These are phyloP conservation scores for Pleurotus sapidus DNA, from an alignment of 768 basidiomycete genomes.

Conservation along the genomic window DNA sequence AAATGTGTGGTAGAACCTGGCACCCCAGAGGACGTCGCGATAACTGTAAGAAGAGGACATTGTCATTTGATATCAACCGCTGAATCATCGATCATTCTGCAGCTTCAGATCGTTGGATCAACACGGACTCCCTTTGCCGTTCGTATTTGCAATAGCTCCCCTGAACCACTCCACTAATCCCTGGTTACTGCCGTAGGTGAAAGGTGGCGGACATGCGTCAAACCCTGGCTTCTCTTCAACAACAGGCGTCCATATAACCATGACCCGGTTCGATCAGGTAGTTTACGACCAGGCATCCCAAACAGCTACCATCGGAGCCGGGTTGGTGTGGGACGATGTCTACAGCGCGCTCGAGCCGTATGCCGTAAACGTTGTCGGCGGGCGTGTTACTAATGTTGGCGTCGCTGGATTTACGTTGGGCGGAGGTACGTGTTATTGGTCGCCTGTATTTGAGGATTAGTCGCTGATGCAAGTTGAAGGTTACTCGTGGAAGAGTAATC, in stretches of 20 bases:
- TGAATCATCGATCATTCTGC: neutral
- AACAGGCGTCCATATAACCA: slow-evolving; percentile 53
- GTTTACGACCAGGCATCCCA: slow-evolving; percentile 34
- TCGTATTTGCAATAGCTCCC: neutral
- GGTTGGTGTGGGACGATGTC: slow-evolving; percentile 64
- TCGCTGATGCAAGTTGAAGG: slow-evolving; percentile 26
- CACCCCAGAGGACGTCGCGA: slow-evolving; percentile 45
- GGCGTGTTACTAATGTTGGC: slow-evolving; percentile 54
- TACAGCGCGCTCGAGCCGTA: slow-evolving; percentile 49
- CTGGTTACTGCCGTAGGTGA: slow-evolving; percentile 37
- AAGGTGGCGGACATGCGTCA: slow-evolving; percentile 57
- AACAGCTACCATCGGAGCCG: slow-evolving; percentile 41
- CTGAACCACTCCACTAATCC: neutral
- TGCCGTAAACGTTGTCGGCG: slow-evolving; percentile 56
- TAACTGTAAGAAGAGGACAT: slow-evolving; percentile 33
- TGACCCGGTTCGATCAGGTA: slow-evolving; percentile 46
- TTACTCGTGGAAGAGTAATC: slow-evolving; percentile 64
- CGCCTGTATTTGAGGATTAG: neutral
- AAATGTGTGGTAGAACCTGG: slow-evolving; percentile 60
- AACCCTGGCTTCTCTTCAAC: slow-evolving; percentile 63
- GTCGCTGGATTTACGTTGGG: slow-evolving; percentile 59
- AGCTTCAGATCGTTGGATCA: slow-evolving; percentile 47
- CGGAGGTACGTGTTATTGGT: slow-evolving; percentile 35
- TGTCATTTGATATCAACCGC: too few species aligned
- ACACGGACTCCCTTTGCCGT: slow-evolving; percentile 55